These are phyloP conservation scores for Rhizophora mangle DNA, from an alignment of 345 rosid genomes.

Conservation along the genomic window DNA sequence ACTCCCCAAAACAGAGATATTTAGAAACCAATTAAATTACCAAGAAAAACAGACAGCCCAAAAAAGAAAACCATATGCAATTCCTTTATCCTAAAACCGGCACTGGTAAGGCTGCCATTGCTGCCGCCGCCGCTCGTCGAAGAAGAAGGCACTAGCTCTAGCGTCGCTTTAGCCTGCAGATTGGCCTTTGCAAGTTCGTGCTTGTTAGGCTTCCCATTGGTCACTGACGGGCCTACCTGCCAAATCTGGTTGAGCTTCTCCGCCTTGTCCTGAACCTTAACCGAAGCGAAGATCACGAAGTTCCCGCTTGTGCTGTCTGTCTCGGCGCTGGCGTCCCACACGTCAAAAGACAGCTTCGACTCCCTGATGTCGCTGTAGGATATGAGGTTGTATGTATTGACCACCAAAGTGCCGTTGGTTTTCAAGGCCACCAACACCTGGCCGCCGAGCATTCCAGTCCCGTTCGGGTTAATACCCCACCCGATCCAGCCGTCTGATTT, in stretches of 20 bases:
- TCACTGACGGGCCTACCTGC: conserved; percentile 26
- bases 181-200: conserved; percentile 12
- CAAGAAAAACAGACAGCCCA: conserved; percentile 13
- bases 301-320: background rate
- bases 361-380: conserved; percentile 16
- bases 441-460: conserved; percentile 50
- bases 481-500: conserved; percentile 58
- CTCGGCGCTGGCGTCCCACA: conserved; percentile 22
- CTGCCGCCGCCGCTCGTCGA: background rate
- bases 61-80: conserved; percentile 1
- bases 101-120: background rate
- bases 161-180: conserved; percentile 8
- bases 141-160: background rate
- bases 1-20: background rate
- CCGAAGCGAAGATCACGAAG: conserved; percentile 21
- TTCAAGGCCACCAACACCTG: conserved; percentile 63
- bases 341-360: conserved; percentile 19
- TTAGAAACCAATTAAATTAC: conserved; percentile 6
- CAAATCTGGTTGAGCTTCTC: conserved; percentile 24
- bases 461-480: conserved; percentile 76
- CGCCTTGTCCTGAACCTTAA: conserved; percentile 11
- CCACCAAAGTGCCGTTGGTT: conserved; percentile 25
- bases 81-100: conserved; percentile 11
- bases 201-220: conserved; percentile 16
- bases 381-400: conserved; percentile 20